These are phyloP conservation scores for Neurospora sp. DNA, from an alignment of 2,329 filamentous ascomycete species.

Conservation along the genomic window DNA sequence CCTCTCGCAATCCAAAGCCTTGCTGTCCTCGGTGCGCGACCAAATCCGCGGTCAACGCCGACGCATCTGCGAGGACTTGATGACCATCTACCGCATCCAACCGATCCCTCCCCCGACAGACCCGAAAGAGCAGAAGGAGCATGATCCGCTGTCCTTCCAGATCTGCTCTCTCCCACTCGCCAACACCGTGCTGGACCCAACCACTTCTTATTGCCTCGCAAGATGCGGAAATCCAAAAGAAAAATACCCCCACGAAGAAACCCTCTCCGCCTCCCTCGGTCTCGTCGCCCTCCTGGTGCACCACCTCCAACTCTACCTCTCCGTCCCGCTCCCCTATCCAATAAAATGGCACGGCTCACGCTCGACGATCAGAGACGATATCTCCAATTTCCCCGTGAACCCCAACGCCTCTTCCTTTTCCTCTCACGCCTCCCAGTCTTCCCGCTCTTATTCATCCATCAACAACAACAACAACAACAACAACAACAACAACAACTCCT, in stretches of 20 bases:
- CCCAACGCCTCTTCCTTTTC: conserved; percentile 41
- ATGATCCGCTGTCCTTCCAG: conserved; percentile 61
- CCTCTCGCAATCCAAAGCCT: conserved; percentile 43
- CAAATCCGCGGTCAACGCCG: conserved; percentile 77
- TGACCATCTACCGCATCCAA: conserved; percentile 70
- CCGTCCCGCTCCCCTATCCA: conserved; percentile 70
- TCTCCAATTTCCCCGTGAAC: conserved; percentile 45
- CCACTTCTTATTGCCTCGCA: conserved; percentile 17
- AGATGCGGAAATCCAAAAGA: background rate
- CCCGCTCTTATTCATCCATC: background rate
- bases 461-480: background rate
- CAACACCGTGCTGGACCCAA: conserved; percentile 61
- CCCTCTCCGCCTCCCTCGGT: conserved; percentile 71
- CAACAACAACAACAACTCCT: background rate
- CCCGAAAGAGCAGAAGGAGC: background rate
- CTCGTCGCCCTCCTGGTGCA: conserved; percentile 67
- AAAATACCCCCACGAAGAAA: conserved; percentile 44
- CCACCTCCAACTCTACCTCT: conserved; percentile 73
- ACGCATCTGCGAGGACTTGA: conserved; percentile 76
- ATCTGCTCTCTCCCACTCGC: conserved; percentile 72
- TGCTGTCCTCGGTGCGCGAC: conserved; percentile 48
- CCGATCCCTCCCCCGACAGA: conserved; percentile 35
- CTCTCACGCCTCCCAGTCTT: background rate
- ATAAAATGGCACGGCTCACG: conserved; percentile 63
- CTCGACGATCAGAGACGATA: conserved; percentile 66